Evolutionary conservation across 1,139 yeast species (phyloP), one percentile per base, ranked within the genome.

Genomic region (Zhuliangozyma parablackwelliae): DNA sequence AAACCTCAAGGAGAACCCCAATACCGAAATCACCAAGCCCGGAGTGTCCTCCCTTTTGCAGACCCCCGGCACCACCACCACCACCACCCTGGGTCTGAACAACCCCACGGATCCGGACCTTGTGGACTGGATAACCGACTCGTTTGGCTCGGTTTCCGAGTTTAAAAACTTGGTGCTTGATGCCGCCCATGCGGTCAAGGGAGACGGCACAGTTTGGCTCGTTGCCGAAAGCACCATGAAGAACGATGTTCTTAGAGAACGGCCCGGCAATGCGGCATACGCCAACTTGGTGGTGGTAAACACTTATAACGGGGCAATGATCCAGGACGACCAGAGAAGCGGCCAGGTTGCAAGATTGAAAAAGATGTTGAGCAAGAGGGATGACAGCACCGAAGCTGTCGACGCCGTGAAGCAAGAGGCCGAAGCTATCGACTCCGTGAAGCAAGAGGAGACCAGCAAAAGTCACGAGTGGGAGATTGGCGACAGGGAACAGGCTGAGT

Each of bases 121-220:
- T 36, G 56, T 56, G 30, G 62, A 60, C 38, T 76, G 75, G 72
- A 60, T 83, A 26, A 56, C 55, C 11, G 61, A 65, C 28, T 73
- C 84, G 3, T 84, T 84, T 58, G 90, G 90, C 2, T 82, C 90
- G 0, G 47, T 82, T 6, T 65, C 65, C 12, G 90, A 84, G 57
- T 82, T 84, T 56, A 72, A 80, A 50, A 76, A 82, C 4, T 63
- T 82, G 38, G 57, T 84, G 33, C 53, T 82, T 41, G 74, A 80
- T 46, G 77, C 89, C 1, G 82, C 83, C 12, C 57, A 63, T 35
- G 75, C 81, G 10, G 77, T 82, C 41, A 78, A 80, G 43, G 92
- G 94, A 35, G 88, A 84, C 54, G 94, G 94, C 2, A 71, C 65
- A 49, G 78, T 84, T 2, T 84, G 92, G 92, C 57, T 81, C 26